These are phyloP conservation scores for Rhizopogon rudus DNA, from an alignment of 768 basidiomycete genomes.

Conservation along the genomic window DNA sequence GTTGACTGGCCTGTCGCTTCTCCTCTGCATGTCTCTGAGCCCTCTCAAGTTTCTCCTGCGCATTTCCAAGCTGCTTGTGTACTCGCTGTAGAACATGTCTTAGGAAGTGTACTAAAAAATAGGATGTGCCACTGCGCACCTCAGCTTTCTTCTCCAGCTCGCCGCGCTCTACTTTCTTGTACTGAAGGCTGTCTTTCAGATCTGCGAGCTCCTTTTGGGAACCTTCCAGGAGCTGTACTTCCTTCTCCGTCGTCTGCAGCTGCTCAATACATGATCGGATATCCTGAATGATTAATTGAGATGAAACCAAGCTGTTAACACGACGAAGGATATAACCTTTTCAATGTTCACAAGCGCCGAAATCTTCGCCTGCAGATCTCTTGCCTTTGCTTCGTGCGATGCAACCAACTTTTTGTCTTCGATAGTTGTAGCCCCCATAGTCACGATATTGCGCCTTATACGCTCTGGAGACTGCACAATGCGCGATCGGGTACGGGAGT, in stretches of 20 bases:
- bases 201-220: constrained; percentile 66
- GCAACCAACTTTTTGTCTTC: constrained; percentile 69
- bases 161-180: constrained; percentile 69
- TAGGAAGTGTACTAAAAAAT: neutral
- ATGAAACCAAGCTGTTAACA: constrained; percentile 3
- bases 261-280: constrained; percentile 69
- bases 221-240: constrained; percentile 55
- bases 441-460: constrained; percentile 73
- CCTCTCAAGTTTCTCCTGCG: constrained; percentile 76
- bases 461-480: constrained; percentile 92
- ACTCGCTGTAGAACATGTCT: constrained; percentile 50
- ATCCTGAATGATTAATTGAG: constrained; percentile 41
- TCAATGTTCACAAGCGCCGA: constrained; percentile 69
- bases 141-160: constrained; percentile 66
- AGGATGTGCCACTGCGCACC: constrained; percentile 32
- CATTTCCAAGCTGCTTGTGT: constrained; percentile 75
- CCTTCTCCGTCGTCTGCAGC: constrained; percentile 68
- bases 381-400: constrained; percentile 64
- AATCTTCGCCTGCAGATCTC: constrained; percentile 75
- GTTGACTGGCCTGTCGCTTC: constrained; percentile 65
- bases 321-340: constrained; percentile 40
- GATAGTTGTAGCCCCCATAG: constrained; percentile 62
- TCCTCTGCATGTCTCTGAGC: constrained; percentile 79
- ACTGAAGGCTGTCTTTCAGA: constrained; percentile 62
- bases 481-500: constrained; percentile 60